Evolutionary conservation across 1,284 basidiomycete species (phyloP).

Genomic region (Marasmius tenuissimus): DNA sequence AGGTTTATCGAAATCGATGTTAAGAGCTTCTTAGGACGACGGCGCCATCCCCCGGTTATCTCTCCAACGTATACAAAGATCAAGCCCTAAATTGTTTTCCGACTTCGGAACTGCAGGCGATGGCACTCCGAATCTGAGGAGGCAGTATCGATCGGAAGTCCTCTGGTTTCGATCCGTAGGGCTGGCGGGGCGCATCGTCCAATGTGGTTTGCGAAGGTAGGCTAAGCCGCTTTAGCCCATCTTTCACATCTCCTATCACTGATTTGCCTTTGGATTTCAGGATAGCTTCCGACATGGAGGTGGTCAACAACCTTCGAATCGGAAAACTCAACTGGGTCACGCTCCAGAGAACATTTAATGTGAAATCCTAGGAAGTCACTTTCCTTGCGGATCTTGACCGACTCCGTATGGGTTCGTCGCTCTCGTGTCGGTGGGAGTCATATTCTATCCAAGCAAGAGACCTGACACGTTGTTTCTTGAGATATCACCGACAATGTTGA

Average conservation of each 20-base stretch:
- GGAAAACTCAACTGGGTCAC: too few species aligned
- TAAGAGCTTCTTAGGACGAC: conserved; percentile 35
- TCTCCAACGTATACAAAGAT: conserved; percentile 33
- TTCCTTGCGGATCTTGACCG: not conserved
- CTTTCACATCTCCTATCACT: too few species aligned
- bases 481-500: not conserved
- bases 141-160: conserved; percentile 54
- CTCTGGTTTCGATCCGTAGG: conserved; percentile 50
- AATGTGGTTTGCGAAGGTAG: conserved; percentile 38
- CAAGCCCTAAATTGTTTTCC: conserved; percentile 18
- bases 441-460: not conserved
- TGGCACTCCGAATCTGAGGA: conserved; percentile 54
- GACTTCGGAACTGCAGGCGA: conserved; percentile 19
- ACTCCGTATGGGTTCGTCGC: not conserved
- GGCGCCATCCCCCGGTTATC: conserved; percentile 44
- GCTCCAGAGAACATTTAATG: too few species aligned
- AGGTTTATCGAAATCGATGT: conserved; percentile 25
- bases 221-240: not conserved
- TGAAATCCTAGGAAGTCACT: too few species aligned
- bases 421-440: not conserved
- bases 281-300: too few species aligned
- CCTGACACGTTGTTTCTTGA: not conserved
- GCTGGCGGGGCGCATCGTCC: conserved; percentile 39
- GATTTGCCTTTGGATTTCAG: too few species aligned
- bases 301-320: too few species aligned